Conservation (phyloP, 495 filamentous ascomycete species). For the Massariosphaeria phaeospora region DNA sequence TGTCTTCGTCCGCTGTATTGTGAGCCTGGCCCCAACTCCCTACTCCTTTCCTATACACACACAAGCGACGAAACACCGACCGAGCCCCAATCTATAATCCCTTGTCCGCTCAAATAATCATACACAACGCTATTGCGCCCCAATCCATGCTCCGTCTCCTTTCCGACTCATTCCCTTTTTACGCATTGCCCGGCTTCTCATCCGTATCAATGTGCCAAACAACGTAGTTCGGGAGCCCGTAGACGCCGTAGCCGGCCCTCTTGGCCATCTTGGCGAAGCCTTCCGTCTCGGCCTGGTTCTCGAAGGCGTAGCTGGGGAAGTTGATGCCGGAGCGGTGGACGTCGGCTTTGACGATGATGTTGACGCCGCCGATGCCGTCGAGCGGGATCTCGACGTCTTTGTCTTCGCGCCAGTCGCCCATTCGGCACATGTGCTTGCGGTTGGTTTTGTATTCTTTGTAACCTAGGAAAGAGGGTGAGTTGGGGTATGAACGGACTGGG, state of each 20-base stretch:
- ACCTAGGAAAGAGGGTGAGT: constrained; percentile 45
- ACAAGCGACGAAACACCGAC: background rate
- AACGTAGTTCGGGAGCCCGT: constrained; percentile 92
- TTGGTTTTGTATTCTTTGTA: constrained; percentile 91
- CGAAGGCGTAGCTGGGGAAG: constrained; percentile 94
- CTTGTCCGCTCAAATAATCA: background rate
- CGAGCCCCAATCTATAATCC: background rate
- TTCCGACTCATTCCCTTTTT: background rate
- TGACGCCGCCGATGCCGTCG: constrained; percentile 95
- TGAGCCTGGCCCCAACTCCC: background rate
- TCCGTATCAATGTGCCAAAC: constrained; percentile 99
- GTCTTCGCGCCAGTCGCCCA: constrained; percentile 88
- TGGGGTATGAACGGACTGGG: background rate
- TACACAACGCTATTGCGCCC: no score
- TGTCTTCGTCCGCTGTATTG: no score
- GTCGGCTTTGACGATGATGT: constrained; percentile 94
- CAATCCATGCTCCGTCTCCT: background rate
- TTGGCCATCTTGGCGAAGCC: constrained; percentile 99
- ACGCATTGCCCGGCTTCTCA: constrained; percentile 81
- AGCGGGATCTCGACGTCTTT: constrained; percentile 86
- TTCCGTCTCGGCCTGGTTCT: constrained; percentile 98
- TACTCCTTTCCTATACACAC: background rate
- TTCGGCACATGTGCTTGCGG: constrained; percentile 74
- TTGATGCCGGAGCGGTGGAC: constrained; percentile 96
- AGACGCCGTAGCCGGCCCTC: constrained; percentile 86